A percentile compares a stretch with the other conserved stretches of the same genome.
Conservation (phyloP, 2,329 filamentous ascomycete species). For the Madurella fahalii region DNA sequence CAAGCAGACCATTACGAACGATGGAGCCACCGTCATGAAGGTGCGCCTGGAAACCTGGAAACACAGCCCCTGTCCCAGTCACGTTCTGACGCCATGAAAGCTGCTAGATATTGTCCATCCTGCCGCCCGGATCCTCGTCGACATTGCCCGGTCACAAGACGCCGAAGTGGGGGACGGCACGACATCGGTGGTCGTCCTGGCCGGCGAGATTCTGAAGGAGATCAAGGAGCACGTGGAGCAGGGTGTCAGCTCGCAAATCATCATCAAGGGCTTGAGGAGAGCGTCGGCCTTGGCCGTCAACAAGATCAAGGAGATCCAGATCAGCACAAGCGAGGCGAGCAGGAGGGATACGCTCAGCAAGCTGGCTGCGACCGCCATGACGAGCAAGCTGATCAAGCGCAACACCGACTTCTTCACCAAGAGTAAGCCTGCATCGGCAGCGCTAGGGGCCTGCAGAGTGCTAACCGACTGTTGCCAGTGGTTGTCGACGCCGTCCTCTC, state of each 20-base stretch:
- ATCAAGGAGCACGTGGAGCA: conserved; percentile 94
- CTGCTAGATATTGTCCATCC: conserved; percentile 98
- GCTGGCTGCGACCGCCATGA: conserved; percentile 94
- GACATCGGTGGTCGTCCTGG: conserved; percentile 92
- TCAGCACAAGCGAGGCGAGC: conserved; percentile 77
- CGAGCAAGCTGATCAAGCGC: conserved; percentile 97
- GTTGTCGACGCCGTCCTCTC: conserved; percentile 95
- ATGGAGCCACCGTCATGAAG: conserved; percentile 99
- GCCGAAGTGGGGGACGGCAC: conserved; percentile 98
- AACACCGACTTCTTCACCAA: conserved; percentile 97
- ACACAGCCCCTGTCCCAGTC: not conserved
- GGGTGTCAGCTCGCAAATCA: conserved; percentile 93
- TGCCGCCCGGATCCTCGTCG: conserved; percentile 92
- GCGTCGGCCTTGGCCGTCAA: conserved; percentile 90
- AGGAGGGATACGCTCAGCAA: conserved; percentile 84
- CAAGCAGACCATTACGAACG: conserved; percentile 95
- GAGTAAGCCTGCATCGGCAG: conserved; percentile 55
- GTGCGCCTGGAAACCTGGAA: conserved; percentile 50
- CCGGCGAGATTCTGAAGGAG: conserved; percentile 97
- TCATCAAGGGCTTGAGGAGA: conserved; percentile 91
- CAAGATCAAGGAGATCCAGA: conserved; percentile 96
- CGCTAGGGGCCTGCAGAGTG: not conserved
- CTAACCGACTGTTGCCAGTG: conserved; percentile 54
- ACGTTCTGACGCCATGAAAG: conserved; percentile 40
- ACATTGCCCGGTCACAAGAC: conserved; percentile 98